phyloP scores from a whole-genome alignment of 176 grass and related monocot species.

The Hordeum marinum region DNA sequence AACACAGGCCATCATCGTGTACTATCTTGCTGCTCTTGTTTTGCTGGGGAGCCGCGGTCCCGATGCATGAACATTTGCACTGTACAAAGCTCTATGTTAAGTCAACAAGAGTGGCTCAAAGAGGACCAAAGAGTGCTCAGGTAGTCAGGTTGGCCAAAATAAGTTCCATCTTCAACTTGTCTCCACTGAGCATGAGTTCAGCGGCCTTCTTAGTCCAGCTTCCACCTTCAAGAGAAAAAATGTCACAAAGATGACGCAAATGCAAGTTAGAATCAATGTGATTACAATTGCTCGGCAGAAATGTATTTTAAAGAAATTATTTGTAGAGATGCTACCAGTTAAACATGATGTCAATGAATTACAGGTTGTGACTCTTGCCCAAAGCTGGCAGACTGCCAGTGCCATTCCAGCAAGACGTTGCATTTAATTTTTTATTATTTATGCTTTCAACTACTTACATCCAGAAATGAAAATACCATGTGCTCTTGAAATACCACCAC shows the following conservation, averaged over 20 bases:
- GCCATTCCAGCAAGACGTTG: neutral
- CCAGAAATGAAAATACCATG: neutral
- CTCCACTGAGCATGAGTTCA: constrained; percentile 28
- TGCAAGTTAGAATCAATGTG: neutral
- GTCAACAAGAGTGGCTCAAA: constrained; percentile 10
- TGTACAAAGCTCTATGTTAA: constrained; percentile 33
- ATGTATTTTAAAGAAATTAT: neutral
- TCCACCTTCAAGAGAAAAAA: constrained; percentile 36
- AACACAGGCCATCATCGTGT: neutral
- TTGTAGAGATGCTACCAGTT: neutral
- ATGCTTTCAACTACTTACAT: neutral
- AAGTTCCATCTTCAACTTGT: neutral
- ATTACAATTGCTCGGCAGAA: neutral
- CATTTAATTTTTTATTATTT: neutral
- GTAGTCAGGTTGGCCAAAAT: constrained; percentile 11
- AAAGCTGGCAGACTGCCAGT: neutral
- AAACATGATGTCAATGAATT: neutral
- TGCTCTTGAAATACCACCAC: neutral
- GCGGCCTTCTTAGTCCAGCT: constrained; percentile 49
- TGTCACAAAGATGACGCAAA: neutral
- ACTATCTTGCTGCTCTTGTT: constrained; percentile 15
- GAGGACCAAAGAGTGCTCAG: neutral
- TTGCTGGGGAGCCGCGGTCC: neutral
- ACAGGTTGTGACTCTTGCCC: neutral
- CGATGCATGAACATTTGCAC: constrained; percentile 10